phyloP scores from a whole-genome alignment of 129 eudicot species.

The Erigeron canadensis region DNA sequence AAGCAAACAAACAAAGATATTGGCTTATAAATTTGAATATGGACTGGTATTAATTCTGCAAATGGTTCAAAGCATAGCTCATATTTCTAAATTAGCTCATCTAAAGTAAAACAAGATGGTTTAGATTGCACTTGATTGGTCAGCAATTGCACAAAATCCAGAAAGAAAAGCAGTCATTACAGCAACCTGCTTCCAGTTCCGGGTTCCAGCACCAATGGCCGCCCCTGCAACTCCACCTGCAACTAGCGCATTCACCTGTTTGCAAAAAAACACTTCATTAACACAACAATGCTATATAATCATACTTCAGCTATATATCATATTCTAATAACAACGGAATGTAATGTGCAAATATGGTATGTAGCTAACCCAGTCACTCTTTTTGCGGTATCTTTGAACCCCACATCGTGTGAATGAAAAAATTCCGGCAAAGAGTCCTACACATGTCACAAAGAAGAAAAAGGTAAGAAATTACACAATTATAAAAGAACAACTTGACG shows the following conservation, averaged over 20 bases:
- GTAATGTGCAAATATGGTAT: constrained; percentile 1
- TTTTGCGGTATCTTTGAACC: constrained; percentile 63
- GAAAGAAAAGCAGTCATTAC: constrained; percentile 60
- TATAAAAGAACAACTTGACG: background rate
- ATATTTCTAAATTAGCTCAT: constrained; percentile 5
- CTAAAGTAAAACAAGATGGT: constrained; percentile 3
- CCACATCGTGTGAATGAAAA: constrained; percentile 73
- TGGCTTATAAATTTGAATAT: no score
- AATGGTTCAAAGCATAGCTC: background rate
- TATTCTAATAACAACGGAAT: constrained; percentile 1
- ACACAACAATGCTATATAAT: background rate
- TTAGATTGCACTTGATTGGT: constrained; percentile 49
- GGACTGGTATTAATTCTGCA: no score
- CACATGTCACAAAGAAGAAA: background rate
- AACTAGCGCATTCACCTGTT: constrained; percentile 69
- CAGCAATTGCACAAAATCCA: constrained; percentile 56
- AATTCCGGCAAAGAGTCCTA: constrained; percentile 81
- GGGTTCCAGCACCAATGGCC: constrained; percentile 68
- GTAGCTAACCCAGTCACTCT: constrained; percentile 71
- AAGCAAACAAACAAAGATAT: no score
- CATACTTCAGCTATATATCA: background rate
- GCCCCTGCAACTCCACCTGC: constrained; percentile 92
- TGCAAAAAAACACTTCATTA: background rate
- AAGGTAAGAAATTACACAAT: background rate
- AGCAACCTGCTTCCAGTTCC: constrained; percentile 80